These are phyloP conservation scores for Pascua sp. DNA, from an alignment of 1,284 basidiomycete genomes.

Conservation along the genomic window DNA sequence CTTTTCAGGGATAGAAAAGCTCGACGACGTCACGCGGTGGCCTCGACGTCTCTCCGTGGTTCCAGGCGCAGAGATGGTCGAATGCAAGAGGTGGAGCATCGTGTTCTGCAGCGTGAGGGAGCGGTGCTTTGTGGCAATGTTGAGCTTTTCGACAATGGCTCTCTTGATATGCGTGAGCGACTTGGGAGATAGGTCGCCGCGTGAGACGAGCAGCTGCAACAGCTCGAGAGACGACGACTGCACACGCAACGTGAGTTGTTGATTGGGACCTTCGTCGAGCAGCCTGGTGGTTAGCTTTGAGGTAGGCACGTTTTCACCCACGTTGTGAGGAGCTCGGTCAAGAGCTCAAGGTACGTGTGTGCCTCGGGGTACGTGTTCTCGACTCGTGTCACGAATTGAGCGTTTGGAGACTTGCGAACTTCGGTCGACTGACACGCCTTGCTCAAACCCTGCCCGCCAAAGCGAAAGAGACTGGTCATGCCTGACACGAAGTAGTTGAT, in stretches of 20 bases:
- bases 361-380: slow-evolving; percentile 12
- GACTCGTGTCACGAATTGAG: slow-evolving; percentile 3
- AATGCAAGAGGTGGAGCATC: slow-evolving; percentile 84
- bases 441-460: slow-evolving; percentile 71
- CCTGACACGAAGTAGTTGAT: slow-evolving; percentile 53
- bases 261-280: slow-evolving; percentile 50
- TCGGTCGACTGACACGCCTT: slow-evolving; percentile 30
- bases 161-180: slow-evolving; percentile 65
- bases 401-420: slow-evolving; percentile 21
- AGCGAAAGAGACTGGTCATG: slow-evolving; percentile 72
- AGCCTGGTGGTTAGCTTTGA: slow-evolving; percentile 3
- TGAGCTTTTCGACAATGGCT: slow-evolving; percentile 70
- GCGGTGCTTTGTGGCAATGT: slow-evolving; percentile 63
- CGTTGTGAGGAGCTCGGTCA: slow-evolving; percentile 11
- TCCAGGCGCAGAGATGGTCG: slow-evolving; percentile 58
- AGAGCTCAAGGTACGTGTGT: slow-evolving; percentile 16
- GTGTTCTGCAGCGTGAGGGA: slow-evolving; percentile 85
- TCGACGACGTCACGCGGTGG: slow-evolving; percentile 25
- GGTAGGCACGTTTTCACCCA: background rate
- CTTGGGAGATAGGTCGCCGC: slow-evolving; percentile 66
- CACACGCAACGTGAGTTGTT: slow-evolving; percentile 49
- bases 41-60: slow-evolving; percentile 39
- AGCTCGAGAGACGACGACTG: slow-evolving; percentile 76
- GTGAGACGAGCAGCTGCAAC: slow-evolving; percentile 72
- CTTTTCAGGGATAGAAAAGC: slow-evolving; percentile 18